Base-by-base conservation (phyloP, 176 grass and related monocot genomes). In the Oropetium thomaeum region DNA sequence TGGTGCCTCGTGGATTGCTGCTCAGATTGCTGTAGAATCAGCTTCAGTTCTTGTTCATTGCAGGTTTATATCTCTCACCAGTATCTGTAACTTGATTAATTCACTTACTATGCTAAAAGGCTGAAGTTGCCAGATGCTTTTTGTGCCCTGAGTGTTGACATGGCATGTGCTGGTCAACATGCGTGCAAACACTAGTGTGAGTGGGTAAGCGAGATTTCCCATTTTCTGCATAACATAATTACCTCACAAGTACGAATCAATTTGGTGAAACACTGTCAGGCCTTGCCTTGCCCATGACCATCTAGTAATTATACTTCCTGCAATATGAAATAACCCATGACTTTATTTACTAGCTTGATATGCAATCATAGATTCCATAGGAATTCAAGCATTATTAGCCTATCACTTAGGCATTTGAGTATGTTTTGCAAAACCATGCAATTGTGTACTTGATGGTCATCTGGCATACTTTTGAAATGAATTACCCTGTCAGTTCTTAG, bases 1-100 rank as follows among this genome's bases (percentile, higher is more conserved):
- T 73, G 91, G 96, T 74, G 89, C 96, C 84, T 93, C 96, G 67
- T 98, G 96, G 96, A 94, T 98, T 94, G 91, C 96, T 82, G 91
- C 91, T 26, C 91, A 93, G 65, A 76, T 98, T 49, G 79, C 81
- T 12, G 64, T 88, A 69, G 91, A 98, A 88, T 87, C 88, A 33
- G 84, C 96, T 32, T 94, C 96, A 48, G 96, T 98, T 92, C 91
- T 98, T 30, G 84, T 92, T 38, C 96, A 98, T 85, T 98, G 96
- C 96, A 98, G 96, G 96, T 98, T 73, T 82, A 25, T 22, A 25
- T 84, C 49, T 72, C 33, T 23, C 62, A 62, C 54, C 42, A 66
- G 26, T 69, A 61, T 77, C 61, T 51, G 42, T 70, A 67, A 64
- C 7, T 74, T 78, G 27, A 87, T 35, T 62, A 12, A 54, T 79